These are phyloP conservation scores for Meredithiella fracta DNA, from an alignment of 2,329 filamentous ascomycete species.

Conservation along the genomic window DNA sequence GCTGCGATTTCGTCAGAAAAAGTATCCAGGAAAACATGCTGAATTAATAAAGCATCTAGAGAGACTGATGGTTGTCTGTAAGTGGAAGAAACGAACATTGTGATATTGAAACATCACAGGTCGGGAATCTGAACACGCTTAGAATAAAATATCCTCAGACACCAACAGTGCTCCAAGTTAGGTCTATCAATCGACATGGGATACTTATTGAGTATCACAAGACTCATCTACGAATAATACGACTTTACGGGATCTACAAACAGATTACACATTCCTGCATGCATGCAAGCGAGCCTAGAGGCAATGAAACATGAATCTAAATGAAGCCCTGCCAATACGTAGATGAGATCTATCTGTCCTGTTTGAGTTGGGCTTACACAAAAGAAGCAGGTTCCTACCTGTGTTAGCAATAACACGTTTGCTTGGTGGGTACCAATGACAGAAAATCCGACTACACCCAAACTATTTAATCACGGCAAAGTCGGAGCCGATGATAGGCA, in stretches of 20 bases:
- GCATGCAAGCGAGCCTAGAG: neutral
- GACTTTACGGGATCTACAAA: neutral
- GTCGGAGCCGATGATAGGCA: too few relatives aligned
- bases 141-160: neutral
- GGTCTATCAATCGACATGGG: too few relatives aligned
- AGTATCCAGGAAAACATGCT: too few relatives aligned
- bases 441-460: neutral
- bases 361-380: conserved; percentile 7
- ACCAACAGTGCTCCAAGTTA: too few relatives aligned
- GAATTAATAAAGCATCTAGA: too few relatives aligned
- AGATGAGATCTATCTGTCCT: too few relatives aligned
- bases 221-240: neutral
- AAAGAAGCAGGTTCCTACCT: conserved; percentile 8
- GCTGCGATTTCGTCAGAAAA: neutral
- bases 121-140: neutral
- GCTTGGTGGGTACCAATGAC: neutral
- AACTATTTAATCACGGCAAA: too few relatives aligned
- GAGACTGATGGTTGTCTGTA: too few relatives aligned
- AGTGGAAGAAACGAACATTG: neutral
- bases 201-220: too few relatives aligned
- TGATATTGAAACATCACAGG: neutral
- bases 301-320: neutral
- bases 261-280: neutral
- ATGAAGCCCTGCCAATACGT: neutral
- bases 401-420: neutral